Evolutionary conservation across 2,329 filamentous ascomycete genomes (phyloP).

Genomic region (Aspergillus caelatus): DNA sequence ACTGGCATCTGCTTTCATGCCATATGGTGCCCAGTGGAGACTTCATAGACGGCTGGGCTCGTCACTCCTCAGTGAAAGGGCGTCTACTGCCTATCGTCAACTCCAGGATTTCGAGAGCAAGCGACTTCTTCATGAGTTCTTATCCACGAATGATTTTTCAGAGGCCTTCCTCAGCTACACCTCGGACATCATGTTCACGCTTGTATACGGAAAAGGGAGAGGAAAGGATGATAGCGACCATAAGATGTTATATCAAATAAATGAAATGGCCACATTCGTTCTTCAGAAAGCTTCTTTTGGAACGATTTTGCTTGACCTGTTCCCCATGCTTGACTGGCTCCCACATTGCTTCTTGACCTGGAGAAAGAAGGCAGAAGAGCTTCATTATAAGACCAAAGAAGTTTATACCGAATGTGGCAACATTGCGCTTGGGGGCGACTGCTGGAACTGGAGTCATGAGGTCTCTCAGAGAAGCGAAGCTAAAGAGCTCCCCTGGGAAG

Average conservation of each 20-base stretch:
- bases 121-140: constrained; percentile 47
- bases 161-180: constrained; percentile 53
- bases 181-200: constrained; percentile 53
- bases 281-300: constrained; percentile 13
- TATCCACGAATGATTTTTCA: constrained; percentile 47
- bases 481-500: constrained; percentile 43
- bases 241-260: constrained; percentile 51
- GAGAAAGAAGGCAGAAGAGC: constrained; percentile 13
- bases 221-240: constrained; percentile 43
- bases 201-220: constrained; percentile 56
- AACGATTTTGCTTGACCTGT: constrained; percentile 13
- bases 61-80: constrained; percentile 49
- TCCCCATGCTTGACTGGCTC: constrained; percentile 14
- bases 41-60: constrained; percentile 44
- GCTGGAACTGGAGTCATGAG: constrained; percentile 29
- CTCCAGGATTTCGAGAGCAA: constrained; percentile 55
- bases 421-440: constrained; percentile 8
- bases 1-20: constrained; percentile 52
- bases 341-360: constrained; percentile 10
- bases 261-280: constrained; percentile 37
- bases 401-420: constrained; percentile 13
- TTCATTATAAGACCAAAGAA: constrained; percentile 20
- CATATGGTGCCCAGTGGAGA: constrained; percentile 53
- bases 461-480: constrained; percentile 35
- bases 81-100: constrained; percentile 49